A percentile compares a stretch with the other conserved stretches of the same genome.
Conservation (phyloP, 2,329 filamentous ascomycete species). For the Cadophora gregata region DNA sequence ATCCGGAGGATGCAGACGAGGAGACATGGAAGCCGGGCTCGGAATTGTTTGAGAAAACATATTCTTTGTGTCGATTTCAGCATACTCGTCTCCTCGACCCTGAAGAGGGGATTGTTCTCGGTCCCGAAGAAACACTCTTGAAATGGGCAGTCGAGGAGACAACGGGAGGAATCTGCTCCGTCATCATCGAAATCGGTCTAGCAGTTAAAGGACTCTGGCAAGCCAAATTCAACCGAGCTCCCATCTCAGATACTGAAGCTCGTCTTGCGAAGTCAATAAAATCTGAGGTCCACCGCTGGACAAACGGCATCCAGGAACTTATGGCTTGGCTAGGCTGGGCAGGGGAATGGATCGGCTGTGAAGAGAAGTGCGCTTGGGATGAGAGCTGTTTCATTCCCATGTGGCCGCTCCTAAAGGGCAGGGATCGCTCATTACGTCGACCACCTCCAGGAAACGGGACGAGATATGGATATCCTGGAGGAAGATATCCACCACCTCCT, state of each 20-base stretch:
- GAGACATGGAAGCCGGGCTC: conserved; percentile 45
- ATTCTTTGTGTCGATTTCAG: conserved; percentile 51
- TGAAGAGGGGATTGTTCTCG: conserved; percentile 38
- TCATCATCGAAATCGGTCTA: conserved; percentile 51
- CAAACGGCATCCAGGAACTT: conserved; percentile 46
- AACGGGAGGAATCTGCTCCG: conserved; percentile 49
- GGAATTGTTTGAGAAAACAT: conserved; percentile 46
- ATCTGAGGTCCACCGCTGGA: conserved; percentile 42
- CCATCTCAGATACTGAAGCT: background rate
- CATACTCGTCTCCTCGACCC: conserved; percentile 48
- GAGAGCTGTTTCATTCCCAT: conserved; percentile 57
- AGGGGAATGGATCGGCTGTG: conserved; percentile 52
- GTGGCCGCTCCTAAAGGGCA: conserved; percentile 50
- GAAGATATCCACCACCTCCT: conserved; percentile 23
- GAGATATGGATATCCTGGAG: conserved; percentile 1
- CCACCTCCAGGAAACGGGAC: conserved; percentile 12
- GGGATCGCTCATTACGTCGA: conserved; percentile 11
- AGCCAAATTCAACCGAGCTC: conserved; percentile 37
- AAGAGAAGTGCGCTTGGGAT: conserved; percentile 49
- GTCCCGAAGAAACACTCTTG: conserved; percentile 47
- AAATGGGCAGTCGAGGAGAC: conserved; percentile 50
- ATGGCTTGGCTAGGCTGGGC: conserved; percentile 59
- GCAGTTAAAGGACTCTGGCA: conserved; percentile 50
- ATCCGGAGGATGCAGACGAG: conserved; percentile 44
- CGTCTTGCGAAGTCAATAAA: background rate